Conservation (phyloP, 1,284 basidiomycete genomes). For the Wolfiporia cocos region DNA sequence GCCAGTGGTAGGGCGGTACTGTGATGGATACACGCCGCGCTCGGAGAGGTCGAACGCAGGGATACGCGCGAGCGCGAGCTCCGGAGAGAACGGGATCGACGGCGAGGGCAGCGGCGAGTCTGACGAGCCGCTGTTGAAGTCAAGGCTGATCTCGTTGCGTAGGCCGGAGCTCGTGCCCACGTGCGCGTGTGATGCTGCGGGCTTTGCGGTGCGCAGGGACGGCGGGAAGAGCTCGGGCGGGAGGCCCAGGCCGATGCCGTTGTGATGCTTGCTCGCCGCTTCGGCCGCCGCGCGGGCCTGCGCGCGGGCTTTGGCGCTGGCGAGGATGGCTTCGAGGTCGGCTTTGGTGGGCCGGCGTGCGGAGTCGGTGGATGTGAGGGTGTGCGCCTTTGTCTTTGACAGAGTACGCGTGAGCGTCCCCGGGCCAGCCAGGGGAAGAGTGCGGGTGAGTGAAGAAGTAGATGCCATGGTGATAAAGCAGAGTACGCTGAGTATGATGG, state of each 20-base stretch:
- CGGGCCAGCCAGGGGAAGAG: constrained; percentile 7
- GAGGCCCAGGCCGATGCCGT: constrained; percentile 5
- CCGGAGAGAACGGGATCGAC: background rate
- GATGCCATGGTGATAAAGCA: constrained; percentile 2
- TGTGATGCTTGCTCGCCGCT: constrained; percentile 2
- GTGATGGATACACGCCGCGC: background rate
- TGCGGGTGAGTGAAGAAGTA: constrained; percentile 4
- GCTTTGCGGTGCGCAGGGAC: background rate
- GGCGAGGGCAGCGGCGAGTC: background rate
- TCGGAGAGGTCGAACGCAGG: background rate
- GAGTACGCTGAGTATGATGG: too few relatives aligned
- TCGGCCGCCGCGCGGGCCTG: constrained; percentile 9
- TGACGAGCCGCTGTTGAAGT: background rate
- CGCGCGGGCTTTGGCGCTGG: constrained; percentile 13
- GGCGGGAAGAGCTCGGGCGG: constrained; percentile 2
- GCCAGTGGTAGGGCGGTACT: background rate
- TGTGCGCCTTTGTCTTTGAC: background rate
- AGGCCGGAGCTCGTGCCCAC: too few relatives aligned
- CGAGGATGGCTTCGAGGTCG: constrained; percentile 15
- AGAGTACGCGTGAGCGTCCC: constrained; percentile 1
- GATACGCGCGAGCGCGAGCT: background rate
- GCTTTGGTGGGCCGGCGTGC: constrained; percentile 14
- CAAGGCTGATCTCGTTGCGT: background rate
- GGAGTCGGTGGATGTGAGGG: background rate
- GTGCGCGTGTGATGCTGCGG: background rate